Base-by-base conservation (phyloP, 78 protist species). In the Creolimax fragrantissima region DNA sequence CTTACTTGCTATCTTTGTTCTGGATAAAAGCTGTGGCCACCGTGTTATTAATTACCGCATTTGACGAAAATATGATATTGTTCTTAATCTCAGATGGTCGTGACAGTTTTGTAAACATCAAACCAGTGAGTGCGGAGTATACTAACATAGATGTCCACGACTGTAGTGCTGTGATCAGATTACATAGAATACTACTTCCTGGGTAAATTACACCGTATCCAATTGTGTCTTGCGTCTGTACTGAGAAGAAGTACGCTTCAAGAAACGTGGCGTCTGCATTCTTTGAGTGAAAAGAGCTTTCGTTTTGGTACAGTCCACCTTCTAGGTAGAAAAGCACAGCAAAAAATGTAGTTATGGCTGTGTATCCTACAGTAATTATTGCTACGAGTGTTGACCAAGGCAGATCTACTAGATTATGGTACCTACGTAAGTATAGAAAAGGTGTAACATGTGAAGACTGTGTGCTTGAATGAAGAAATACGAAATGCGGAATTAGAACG, bases 201-300 rank as follows among this genome's bases (percentile, higher is more conserved):
- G 86, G 86, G 86, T 24, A 35, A 6, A 83, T 6, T 83, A 41
- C 7, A 32, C 86, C 86, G 7, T 83, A 83, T 6, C 86, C 86
- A 17, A 83, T 83, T 41, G 86, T 83, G 86, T 83, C 86, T 41
- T 83, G 86, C 7, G 86, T 83, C 86, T 83, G 86, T 5, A 83
- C 86, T 6, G 44, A 39, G 86, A 83, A 83, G 86, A 17, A 83
- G 35, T 35, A 83, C 86, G 86, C 86, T 5, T 35, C 86, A 17
- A 11, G 35, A 6, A 6, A 83, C 7, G 7, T 83, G 86, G 7
- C 44, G 44, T 58, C 74, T 58, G 11, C 39, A 24, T 58, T 24
- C n/a, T n/a, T n/a, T n/a, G n/a, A n/a, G 74, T 17, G 24, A 58
- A 24, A 24, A 58, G 74, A 58, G 39, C 39, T 58, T 32, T 58